A percentile compares a stretch with the other conserved stretches of the same genome.
Evolutionary conservation across 805 yeast genomes (phyloP).

Genomic region (Yarrowia sp.): DNA sequence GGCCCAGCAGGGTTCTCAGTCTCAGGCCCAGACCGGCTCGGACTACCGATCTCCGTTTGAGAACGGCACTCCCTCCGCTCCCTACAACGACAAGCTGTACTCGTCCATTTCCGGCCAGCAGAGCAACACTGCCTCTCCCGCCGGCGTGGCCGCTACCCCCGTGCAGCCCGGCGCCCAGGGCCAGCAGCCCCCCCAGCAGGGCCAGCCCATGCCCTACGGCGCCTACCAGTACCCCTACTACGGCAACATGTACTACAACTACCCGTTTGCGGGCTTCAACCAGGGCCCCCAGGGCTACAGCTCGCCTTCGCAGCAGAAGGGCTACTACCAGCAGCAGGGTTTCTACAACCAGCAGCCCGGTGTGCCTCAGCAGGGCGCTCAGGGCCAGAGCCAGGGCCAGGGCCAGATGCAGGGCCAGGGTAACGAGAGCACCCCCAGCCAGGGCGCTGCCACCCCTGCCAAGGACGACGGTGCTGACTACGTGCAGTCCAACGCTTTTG

Average conservation of each 20-base stretch:
- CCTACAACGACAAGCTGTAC: constrained; percentile 39
- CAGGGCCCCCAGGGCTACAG: constrained; percentile 36
- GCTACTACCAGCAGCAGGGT: constrained; percentile 40
- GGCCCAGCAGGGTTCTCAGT: constrained; percentile 11
- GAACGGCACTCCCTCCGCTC: constrained; percentile 33
- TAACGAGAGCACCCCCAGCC: background rate
- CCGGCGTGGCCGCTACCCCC: constrained; percentile 37
- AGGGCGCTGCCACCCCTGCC: constrained; percentile 25
- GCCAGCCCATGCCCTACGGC: constrained; percentile 35
- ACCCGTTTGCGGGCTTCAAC: constrained; percentile 37
- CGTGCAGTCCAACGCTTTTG: constrained; percentile 22
- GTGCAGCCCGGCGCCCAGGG: constrained; percentile 35
- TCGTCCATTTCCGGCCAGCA: constrained; percentile 33
- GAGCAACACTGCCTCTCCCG: constrained; percentile 39
- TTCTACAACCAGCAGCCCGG: constrained; percentile 33
- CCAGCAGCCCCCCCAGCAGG: constrained; percentile 37
- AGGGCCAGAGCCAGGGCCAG: constrained; percentile 36
- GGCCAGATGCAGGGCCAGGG: constrained; percentile 7
- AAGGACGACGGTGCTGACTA: constrained; percentile 25
- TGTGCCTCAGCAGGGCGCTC: constrained; percentile 25
- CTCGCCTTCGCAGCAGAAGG: constrained; percentile 35
- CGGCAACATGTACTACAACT: constrained; percentile 39
- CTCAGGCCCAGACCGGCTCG: constrained; percentile 3
- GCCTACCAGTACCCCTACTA: constrained; percentile 38
- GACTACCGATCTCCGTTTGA: constrained; percentile 39